Percentiles rank a stretch among this genome's conserved stretches.
phyloP scores from a whole-genome alignment of 2,329 filamentous ascomycete genomes.

The Nannizziopsis barbatae region DNA sequence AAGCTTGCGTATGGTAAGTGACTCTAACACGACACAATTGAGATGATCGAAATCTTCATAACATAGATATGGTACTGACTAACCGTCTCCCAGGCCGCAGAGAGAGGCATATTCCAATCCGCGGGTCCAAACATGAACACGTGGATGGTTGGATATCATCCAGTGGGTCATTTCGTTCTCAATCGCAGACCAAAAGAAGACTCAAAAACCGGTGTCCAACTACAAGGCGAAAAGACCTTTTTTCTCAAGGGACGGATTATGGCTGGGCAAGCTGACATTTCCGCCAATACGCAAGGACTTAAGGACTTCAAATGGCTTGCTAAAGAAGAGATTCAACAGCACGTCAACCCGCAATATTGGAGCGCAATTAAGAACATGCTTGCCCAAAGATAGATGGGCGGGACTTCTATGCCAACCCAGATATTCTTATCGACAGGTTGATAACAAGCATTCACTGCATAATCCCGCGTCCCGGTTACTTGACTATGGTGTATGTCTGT shows the following conservation, averaged over 20 bases:
- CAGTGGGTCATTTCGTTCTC: constrained; percentile 65
- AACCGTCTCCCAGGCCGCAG: constrained; percentile 53
- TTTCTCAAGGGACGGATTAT: constrained; percentile 95
- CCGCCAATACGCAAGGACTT: constrained; percentile 57
- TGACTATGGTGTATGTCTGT: too few relatives aligned
- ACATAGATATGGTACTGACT: constrained; percentile 1
- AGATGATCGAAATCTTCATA: background rate
- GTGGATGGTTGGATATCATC: constrained; percentile 86
- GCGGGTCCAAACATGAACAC: constrained; percentile 96
- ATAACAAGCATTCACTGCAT: too few relatives aligned
- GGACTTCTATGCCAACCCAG: background rate
- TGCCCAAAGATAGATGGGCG: constrained; percentile 52
- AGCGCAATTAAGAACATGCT: constrained; percentile 70
- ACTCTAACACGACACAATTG: too few relatives aligned
- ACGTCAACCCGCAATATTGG: constrained; percentile 60
- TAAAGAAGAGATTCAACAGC: constrained; percentile 68
- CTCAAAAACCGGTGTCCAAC: constrained; percentile 26
- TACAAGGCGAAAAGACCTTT: constrained; percentile 71
- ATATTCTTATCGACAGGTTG: background rate
- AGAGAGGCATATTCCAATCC: constrained; percentile 62
- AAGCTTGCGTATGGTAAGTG: constrained; percentile 68
- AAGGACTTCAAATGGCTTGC: constrained; percentile 86
- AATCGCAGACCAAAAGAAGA: constrained; percentile 40
- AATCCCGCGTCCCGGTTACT: too few relatives aligned
- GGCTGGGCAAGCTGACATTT: constrained; percentile 73